Evolutionary conservation across 345 rosid genomes (phyloP).

Genomic region (Populus alba): DNA sequence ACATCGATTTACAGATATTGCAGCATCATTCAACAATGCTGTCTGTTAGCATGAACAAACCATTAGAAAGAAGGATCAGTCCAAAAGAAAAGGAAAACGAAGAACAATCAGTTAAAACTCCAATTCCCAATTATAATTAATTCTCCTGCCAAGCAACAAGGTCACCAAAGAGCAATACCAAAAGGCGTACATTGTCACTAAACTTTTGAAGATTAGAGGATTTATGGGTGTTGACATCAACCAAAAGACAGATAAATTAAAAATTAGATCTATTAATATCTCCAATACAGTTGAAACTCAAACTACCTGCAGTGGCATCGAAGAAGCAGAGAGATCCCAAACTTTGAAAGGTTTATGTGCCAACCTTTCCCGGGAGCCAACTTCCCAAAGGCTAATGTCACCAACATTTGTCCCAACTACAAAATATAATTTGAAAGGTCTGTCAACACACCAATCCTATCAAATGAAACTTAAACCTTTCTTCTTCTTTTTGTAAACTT

Average conservation of each 20-base stretch:
- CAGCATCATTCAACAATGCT: conserved; percentile 54
- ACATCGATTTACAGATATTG: conserved; percentile 56
- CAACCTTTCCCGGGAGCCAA: conserved; percentile 40
- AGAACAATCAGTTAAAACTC: background rate
- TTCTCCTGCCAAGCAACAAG: background rate
- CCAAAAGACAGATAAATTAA: background rate
- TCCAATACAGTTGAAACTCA: background rate
- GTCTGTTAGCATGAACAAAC: conserved; percentile 25
- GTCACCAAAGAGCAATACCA: background rate
- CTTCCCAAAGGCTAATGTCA: conserved; percentile 48
- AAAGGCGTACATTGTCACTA: background rate
- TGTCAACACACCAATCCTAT: background rate
- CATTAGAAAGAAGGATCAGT: background rate
- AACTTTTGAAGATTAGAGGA: background rate
- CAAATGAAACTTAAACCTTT: background rate
- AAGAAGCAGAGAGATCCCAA: conserved; percentile 40
- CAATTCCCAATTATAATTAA: background rate
- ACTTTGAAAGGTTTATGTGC: conserved; percentile 43
- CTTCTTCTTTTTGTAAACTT: background rate
- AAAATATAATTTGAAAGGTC: conserved; percentile 7
- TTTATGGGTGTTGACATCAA: conserved; percentile 5
- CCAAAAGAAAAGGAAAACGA: too few relatives aligned
- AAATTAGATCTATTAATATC: background rate
- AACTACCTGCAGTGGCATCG: conserved; percentile 42
- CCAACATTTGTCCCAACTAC: conserved; percentile 51